Base-by-base conservation (phyloP, 371 early-diverging fungal species). In the Rhizopus microsporus region DNA sequence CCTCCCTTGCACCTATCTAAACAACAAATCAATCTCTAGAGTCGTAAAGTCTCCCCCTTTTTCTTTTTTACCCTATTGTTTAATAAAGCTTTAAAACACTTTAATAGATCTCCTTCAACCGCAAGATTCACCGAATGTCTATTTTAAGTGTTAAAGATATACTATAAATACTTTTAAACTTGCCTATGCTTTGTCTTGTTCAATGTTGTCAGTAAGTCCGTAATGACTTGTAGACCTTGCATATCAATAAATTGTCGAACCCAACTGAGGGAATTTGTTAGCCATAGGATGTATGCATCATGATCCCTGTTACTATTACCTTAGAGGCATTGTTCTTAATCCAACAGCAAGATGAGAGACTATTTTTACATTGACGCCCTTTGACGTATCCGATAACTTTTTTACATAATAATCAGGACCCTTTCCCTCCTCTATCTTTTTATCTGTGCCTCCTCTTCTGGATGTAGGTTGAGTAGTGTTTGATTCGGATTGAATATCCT, bases 1-100 rank as follows among this genome's bases (percentile, higher is more conserved):
- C 92, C 62, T 92, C 93, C 54, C 84, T 82, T 7, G 88, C 89
- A 29, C 93, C 93, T 73, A 89, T 88, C 75, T 88, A 63, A 23
- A 40, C 4, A 31, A 40, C 23, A 35, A 23, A 23, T 23, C 23
- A 23, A 23, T 23, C 10, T 45, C 15, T 5, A 13, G 13, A 13
- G 30, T 35, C 29, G 9, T 50, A 45, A 32, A 4, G n/a, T n/a
- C n/a, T n/a, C n/a, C 0, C 17, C 38, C 31, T 35, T 17, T 43
- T 5, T 34, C 63, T 62, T 23, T 23, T 23, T 23, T 78, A 76
- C 83, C 51, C 81, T 82, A 60, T 88, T 88, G 59, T 91, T 91
- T 44, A 91, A 72, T 4, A 93, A 62, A 0, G 89, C 83, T 49
- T 91, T 91, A 67, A 93, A 82, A 58, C 91, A 91, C 65, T 87